Percentiles rank a stretch among this genome's conserved stretches.
Conservation (phyloP, 768 basidiomycete species). For the Pulveroboletus sp. region DNA sequence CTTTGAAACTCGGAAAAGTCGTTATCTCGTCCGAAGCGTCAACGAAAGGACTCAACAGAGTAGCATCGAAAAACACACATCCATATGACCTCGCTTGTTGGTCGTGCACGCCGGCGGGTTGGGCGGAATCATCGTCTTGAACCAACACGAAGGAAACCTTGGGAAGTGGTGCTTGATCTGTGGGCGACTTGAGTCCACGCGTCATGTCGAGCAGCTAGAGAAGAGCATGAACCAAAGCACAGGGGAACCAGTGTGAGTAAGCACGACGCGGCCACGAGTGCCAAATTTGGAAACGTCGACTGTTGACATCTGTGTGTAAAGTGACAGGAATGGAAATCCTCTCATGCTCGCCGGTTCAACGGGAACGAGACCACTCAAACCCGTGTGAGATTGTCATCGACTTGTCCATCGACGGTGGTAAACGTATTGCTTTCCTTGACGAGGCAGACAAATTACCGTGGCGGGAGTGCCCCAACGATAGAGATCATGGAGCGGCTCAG, state of each 20-base stretch:
- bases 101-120: conserved; percentile 62
- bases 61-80: conserved; percentile 44
- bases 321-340: conserved; percentile 10
- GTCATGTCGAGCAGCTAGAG: conserved; percentile 28
- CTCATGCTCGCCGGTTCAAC: neutral
- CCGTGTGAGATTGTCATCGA: neutral
- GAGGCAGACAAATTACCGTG: neutral
- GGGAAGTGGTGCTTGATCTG: conserved; percentile 43
- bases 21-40: conserved; percentile 41
- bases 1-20: conserved; percentile 67
- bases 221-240: conserved; percentile 7
- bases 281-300: conserved; percentile 17
- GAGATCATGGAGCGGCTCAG: too few relatives aligned
- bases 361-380: too few relatives aligned
- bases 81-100: conserved; percentile 63
- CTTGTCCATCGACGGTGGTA: neutral
- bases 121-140: conserved; percentile 55
- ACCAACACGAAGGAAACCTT: conserved; percentile 65
- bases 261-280: conserved; percentile 11
- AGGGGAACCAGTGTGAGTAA: conserved; percentile 8
- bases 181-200: conserved; percentile 35
- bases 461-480: neutral
- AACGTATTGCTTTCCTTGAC: neutral
- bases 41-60: conserved; percentile 1
- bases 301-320: conserved; percentile 14